Evolutionary conservation across 2,329 filamentous ascomycete genomes (phyloP), one percentile per base, ranked within the genome.

Genomic region (Atkinsonella texensis): DNA sequence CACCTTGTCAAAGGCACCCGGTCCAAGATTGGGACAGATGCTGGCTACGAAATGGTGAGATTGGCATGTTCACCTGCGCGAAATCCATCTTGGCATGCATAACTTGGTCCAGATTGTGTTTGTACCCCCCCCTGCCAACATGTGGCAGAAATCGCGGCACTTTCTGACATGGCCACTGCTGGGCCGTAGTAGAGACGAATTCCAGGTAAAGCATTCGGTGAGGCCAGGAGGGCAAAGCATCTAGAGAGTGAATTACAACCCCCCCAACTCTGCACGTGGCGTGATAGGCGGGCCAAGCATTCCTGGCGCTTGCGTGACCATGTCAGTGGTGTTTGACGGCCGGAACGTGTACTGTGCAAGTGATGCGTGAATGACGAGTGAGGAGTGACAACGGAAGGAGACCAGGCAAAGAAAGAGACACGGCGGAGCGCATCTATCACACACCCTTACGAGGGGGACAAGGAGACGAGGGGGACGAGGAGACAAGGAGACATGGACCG

Each of bases 141-240:
- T 5, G 15, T 4, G 35, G 35, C 35, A 38, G 15, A 15, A 5
- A 38, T 9, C 4, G 35, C 35, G 15, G 11, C 35, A 12, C 11
- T 38, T 38, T 38, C 35, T 38, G 28, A 42, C 11, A 32, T n/a
- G 23, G 38, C 23, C 38, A 33, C 32, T 18, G 10, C 28, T 17
- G 17, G 38, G 31, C 6, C 2, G 38, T 20, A 23, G 23, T 23
- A 28, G 23, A 9, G 12, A 32, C 20, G 33, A 20, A 47, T 23
- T 31, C 11, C 32, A 32, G 15, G 46, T 17, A 20, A 47, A 40
- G 31, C 45, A 28, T 18, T 40, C 12, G 46, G 38, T 47, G 43
- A 50, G 40, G 35, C 45, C 50, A 48, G 52, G 50, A 48, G 53
- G 51, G 49, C 51, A 48, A 56, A 52, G 48, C 52, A 54, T 54